Evolutionary conservation across 768 basidiomycete genomes (phyloP).

Genomic region (Mycena maculata): DNA sequence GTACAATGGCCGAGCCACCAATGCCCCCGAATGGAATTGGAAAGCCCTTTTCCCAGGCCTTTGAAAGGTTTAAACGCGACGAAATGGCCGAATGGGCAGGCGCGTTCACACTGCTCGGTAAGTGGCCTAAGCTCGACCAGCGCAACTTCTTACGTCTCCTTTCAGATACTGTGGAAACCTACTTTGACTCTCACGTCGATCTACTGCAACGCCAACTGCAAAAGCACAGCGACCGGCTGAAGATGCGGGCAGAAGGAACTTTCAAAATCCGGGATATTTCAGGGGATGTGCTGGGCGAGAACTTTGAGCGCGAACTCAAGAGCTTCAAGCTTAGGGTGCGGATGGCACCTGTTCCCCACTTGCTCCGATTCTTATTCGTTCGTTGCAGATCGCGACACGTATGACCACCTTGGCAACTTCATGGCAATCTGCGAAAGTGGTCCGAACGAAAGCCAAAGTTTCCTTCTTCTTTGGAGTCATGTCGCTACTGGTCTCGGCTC

Average conservation of each 20-base stretch:
- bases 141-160: slow-evolving; percentile 34
- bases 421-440: slow-evolving; percentile 94
- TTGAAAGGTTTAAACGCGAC: slow-evolving; percentile 81
- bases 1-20: slow-evolving; percentile 58
- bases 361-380: background rate
- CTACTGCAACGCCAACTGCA: slow-evolving; percentile 86
- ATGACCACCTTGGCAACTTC: slow-evolving; percentile 81
- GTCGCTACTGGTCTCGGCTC: slow-evolving; percentile 84
- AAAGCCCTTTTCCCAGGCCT: slow-evolving; percentile 70
- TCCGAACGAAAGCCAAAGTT: slow-evolving; percentile 84
- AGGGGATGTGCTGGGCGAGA: slow-evolving; percentile 76
- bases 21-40: slow-evolving; percentile 44
- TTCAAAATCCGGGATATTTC: slow-evolving; percentile 76
- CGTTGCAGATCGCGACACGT: slow-evolving; percentile 76
- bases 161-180: slow-evolving; percentile 93
- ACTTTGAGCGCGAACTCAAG: slow-evolving; percentile 88
- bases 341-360: background rate
- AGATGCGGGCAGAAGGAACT: slow-evolving; percentile 83
- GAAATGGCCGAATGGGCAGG: slow-evolving; percentile 82
- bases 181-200: slow-evolving; percentile 91
- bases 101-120: slow-evolving; percentile 89
- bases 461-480: slow-evolving; percentile 97
- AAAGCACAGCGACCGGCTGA: slow-evolving; percentile 87
- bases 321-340: slow-evolving; percentile 87
- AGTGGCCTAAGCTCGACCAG: slow-evolving; percentile 37